phyloP scores from a whole-genome alignment of 225 moss, liverwort and hornwort genomes.

The Sphagnum contortum region DNA sequence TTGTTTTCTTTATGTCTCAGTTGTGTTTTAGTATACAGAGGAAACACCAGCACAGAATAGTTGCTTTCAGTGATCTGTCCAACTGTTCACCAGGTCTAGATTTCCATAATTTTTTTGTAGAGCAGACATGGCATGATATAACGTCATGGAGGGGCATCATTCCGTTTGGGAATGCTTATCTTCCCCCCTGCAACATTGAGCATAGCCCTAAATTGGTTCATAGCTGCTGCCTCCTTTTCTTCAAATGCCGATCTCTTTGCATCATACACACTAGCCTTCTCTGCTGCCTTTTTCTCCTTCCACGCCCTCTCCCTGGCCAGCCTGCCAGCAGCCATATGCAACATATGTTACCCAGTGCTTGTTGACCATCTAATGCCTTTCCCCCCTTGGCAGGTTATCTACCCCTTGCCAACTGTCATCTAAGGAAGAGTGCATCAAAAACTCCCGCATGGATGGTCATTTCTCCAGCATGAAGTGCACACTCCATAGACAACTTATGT shows the following conservation, averaged over 20 bases:
- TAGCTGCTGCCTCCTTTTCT: conserved; percentile 77
- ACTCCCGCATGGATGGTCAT: background rate
- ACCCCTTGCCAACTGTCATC: too few relatives aligned
- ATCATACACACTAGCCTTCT: conserved; percentile 45
- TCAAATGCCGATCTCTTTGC: conserved; percentile 64
- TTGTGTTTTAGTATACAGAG: too few relatives aligned
- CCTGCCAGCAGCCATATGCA: conserved; percentile 14
- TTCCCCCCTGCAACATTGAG: conserved; percentile 82
- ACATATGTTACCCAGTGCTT: too few relatives aligned
- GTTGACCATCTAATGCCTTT: too few relatives aligned
- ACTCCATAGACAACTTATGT: too few relatives aligned
- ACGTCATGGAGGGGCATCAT: conserved; percentile 12
- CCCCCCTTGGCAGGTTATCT: too few relatives aligned
- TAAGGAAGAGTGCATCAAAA: background rate
- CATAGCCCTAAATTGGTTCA: conserved; percentile 71
- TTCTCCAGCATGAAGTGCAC: background rate
- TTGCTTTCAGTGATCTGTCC: too few relatives aligned
- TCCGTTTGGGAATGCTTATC: conserved; percentile 55
- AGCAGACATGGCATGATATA: too few relatives aligned
- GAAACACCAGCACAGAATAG: too few relatives aligned
- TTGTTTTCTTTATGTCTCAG: too few relatives aligned
- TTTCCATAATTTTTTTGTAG: too few relatives aligned
- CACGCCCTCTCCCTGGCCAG: conserved; percentile 68
- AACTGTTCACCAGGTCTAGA: too few relatives aligned
- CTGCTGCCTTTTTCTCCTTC: conserved; percentile 57